Base-by-base conservation (phyloP, 495 filamentous ascomycete genomes). In the Emericellopsis terricola region DNA sequence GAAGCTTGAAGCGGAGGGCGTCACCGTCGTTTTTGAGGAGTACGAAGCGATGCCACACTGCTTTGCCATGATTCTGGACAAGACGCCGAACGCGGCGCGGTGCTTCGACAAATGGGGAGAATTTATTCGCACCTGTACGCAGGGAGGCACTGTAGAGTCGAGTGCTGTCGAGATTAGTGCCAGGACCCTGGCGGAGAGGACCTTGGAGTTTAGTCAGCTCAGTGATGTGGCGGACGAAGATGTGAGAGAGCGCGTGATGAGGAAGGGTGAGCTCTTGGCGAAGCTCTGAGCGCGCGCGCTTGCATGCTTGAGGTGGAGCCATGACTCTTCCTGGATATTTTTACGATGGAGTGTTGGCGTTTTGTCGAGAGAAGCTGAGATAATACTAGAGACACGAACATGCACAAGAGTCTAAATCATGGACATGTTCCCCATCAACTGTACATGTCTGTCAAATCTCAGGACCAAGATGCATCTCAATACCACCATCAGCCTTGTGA, bases 41-140 rank as follows among this genome's bases (percentile, higher is more conserved):
- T 92, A 73, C 43, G 80, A 87, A 51, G 77, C 73, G 1, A 91
- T 93, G 82, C 85, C 86, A 29, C 87, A 96, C 47, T 81, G 77
- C 38, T 92, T 91, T 48, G 73, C 63, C 0, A 43, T 75, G 40
- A 31, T 91, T 0, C 53, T 93, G 37, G 51, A 60, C n/a, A 47
- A 44, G n/a, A 43, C 68, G 1, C 34, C 52, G 1, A 65, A 58
- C 4, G 45, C 62, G 1, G 53, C 52, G 36, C 50, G 59, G 29
- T 78, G 70, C 43, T 64, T 76, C 29, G 50, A 67, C 7, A 51
- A 63, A 14, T 66, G 71, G 55, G 58, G 66, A 0, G 53, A 48
- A 19, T 92, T 89, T 44, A 54, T 71, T 0, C 40, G 41, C 17
- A 52, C 55, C 21, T 57, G 68, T 3, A 56, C 57, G 23, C 45